Evolutionary conservation across 2,329 filamentous ascomycete species (phyloP).

Genomic region (Neonectria neomacrospora): DNA sequence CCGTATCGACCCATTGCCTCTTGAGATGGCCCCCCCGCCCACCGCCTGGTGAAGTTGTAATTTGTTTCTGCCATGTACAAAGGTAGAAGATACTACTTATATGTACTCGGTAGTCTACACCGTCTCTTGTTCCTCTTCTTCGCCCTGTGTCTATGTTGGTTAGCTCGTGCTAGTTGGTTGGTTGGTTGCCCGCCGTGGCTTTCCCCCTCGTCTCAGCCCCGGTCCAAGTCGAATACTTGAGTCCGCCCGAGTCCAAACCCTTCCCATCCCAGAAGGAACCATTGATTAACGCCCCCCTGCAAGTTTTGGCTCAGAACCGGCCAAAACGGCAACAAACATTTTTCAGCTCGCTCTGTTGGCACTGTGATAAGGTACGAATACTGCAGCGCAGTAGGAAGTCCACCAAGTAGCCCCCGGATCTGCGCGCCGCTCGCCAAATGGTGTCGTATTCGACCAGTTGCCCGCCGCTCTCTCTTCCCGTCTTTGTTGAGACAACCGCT

Average conservation of each 20-base stretch:
- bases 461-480: slow-evolving; percentile 15
- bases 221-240: slow-evolving; percentile 11
- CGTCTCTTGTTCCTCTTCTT: not conserved
- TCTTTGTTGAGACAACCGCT: slow-evolving; percentile 25
- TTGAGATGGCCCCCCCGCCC: slow-evolving; percentile 12
- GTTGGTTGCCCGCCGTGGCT: slow-evolving; percentile 3
- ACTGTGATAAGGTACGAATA: slow-evolving; percentile 21
- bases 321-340: slow-evolving; percentile 18
- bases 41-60: slow-evolving; percentile 10
- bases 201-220: slow-evolving; percentile 10
- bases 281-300: slow-evolving; percentile 23
- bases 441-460: slow-evolving; percentile 21
- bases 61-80: slow-evolving; percentile 3
- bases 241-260: not conserved
- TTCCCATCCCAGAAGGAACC: slow-evolving; percentile 13
- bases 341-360: slow-evolving; percentile 22
- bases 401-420: slow-evolving; percentile 13
- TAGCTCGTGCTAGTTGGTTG: slow-evolving; percentile 8
- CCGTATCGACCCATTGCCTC: slow-evolving; percentile 37
- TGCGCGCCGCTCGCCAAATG: slow-evolving; percentile 22
- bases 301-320: slow-evolving; percentile 14
- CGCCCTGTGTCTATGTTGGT: slow-evolving; percentile 11
- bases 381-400: not conserved
- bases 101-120: not conserved
- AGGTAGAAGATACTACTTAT: not conserved